phyloP scores from a whole-genome alignment of 305 asterid genomes.

The Rubia peregrina region DNA sequence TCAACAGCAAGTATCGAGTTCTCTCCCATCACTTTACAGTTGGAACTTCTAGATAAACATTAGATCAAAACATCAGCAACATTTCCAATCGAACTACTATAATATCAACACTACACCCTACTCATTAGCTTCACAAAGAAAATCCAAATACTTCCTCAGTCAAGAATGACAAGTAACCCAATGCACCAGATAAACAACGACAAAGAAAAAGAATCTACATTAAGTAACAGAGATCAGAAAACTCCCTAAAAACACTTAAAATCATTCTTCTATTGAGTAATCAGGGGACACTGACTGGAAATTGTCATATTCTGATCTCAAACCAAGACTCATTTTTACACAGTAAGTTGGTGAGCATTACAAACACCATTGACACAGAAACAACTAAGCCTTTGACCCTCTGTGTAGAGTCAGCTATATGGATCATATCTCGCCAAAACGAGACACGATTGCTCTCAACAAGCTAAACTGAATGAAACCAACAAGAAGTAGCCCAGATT shows the following conservation, averaged over 20 bases:
- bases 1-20: constrained; percentile 34
- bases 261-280: neutral
- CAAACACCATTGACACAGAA: neutral
- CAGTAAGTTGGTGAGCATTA: neutral
- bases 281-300: neutral
- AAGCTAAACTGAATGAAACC: neutral
- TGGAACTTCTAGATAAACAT: constrained; percentile 12
- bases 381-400: too few relatives aligned
- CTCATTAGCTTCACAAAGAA: neutral
- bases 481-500: neutral
- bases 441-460: neutral
- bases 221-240: neutral
- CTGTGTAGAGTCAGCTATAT: neutral
- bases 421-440: neutral
- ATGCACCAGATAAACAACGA: neutral
- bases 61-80: constrained; percentile 5
- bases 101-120: neutral
- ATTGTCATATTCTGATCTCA: neutral
- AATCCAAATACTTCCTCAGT: neutral
- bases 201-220: neutral
- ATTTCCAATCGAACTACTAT: neutral
- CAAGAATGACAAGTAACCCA: neutral
- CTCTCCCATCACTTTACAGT: constrained; percentile 34
- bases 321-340: neutral
- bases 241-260: neutral